These are phyloP conservation scores for Tetradesmus obliquus DNA, from an alignment of 139 green algal species.

Conservation along the genomic window DNA sequence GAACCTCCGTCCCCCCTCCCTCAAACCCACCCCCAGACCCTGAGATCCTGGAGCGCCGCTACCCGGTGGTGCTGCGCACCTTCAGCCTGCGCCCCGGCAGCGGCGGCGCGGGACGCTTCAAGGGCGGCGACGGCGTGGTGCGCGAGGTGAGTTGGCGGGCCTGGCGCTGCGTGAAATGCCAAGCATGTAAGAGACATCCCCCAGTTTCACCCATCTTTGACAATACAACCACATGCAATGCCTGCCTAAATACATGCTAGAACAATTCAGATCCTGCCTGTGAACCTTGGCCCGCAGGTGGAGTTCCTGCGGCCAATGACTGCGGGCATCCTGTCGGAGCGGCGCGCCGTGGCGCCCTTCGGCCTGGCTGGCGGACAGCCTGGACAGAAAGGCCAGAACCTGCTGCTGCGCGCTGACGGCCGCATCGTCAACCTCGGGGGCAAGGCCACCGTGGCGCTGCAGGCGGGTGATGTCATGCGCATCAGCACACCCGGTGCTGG, in stretches of 20 bases:
- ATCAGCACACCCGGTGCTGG: constrained; percentile 85
- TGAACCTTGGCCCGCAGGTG: constrained; percentile 60
- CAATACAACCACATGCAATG: too few relatives aligned
- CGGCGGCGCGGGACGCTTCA: constrained; percentile 82
- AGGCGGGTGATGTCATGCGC: constrained; percentile 68
- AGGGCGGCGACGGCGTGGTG: constrained; percentile 91
- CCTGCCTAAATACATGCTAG: too few relatives aligned
- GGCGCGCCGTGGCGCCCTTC: constrained; percentile 80
- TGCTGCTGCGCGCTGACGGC: constrained; percentile 61
- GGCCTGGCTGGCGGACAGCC: constrained; percentile 82
- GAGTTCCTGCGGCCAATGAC: constrained; percentile 90
- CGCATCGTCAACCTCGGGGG: constrained; percentile 52
- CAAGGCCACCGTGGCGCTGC: constrained; percentile 81
- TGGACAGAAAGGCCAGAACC: constrained; percentile 80
- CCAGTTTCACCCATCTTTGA: too few relatives aligned
- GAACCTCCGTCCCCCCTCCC: too few relatives aligned
- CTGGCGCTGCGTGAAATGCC: not conserved
- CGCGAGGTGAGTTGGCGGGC: constrained; percentile 71
- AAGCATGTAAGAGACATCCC: not conserved
- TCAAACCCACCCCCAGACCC: constrained; percentile 65
- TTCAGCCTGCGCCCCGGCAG: constrained; percentile 88
- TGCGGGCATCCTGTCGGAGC: constrained; percentile 90
- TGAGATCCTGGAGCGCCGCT: constrained; percentile 94
- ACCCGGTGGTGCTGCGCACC: constrained; percentile 88
- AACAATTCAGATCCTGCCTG: too few relatives aligned